phyloP scores from a whole-genome alignment of 257 asterid species.

The Solanum bulbocastanum region DNA sequence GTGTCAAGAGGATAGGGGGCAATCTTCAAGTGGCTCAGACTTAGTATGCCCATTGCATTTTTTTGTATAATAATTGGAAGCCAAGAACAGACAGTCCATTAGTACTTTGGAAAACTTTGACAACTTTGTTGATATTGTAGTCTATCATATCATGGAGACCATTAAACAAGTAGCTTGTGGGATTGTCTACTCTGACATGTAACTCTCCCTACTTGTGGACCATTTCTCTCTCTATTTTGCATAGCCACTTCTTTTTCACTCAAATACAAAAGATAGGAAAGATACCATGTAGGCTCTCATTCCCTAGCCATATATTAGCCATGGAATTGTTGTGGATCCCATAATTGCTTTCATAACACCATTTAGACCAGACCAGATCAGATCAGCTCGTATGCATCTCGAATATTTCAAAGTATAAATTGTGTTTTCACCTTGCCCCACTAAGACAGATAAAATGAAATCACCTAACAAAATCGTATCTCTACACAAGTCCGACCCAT shows the following conservation, averaged over 20 bases:
- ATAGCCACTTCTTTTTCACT: slow-evolving; percentile 9
- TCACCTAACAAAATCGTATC: background rate
- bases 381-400: background rate
- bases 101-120: slow-evolving; percentile 10
- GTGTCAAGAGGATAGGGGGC: slow-evolving; percentile 63
- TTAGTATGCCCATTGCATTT: slow-evolving; percentile 14
- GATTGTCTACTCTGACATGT: slow-evolving; percentile 49
- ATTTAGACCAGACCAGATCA: background rate
- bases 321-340: slow-evolving; percentile 1
- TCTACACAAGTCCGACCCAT: background rate
- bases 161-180: slow-evolving; percentile 54
- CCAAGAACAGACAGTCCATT: slow-evolving; percentile 29
- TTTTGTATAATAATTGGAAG: background rate
- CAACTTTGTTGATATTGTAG: slow-evolving; percentile 16
- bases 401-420: background rate
- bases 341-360: background rate
- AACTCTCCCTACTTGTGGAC: slow-evolving; percentile 36
- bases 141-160: slow-evolving; percentile 45
- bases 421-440: background rate
- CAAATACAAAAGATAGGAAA: slow-evolving; percentile 24
- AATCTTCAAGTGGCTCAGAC: slow-evolving; percentile 42
- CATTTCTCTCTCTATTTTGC: slow-evolving; percentile 12
- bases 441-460: background rate
- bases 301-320: slow-evolving; percentile 34
- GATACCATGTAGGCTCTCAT: slow-evolving; percentile 14